These are phyloP conservation scores for Rhinocladiella mackenziei DNA, from an alignment of 2,329 filamentous ascomycete genomes.

Conservation along the genomic window DNA sequence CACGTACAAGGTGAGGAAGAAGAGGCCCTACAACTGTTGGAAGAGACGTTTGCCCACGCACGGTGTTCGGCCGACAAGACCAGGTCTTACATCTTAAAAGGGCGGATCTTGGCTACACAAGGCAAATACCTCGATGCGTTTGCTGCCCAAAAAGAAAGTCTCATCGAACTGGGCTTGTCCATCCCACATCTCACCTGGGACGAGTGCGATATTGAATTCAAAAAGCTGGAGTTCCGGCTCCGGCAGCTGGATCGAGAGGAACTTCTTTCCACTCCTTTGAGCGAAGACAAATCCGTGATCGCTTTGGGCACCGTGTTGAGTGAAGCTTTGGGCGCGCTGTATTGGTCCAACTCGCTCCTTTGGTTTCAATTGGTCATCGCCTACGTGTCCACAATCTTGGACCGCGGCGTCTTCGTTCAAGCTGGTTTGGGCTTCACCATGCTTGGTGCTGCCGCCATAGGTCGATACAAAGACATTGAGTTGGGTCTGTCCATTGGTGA, in stretches of 20 bases:
- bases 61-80: conserved; percentile 73
- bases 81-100: conserved; percentile 77
- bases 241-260: conserved; percentile 52
- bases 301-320: conserved; percentile 54
- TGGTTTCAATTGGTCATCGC: conserved; percentile 59
- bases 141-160: conserved; percentile 63
- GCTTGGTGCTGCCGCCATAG: conserved; percentile 53
- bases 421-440: conserved; percentile 57
- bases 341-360: conserved; percentile 57
- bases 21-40: conserved; percentile 64
- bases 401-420: conserved; percentile 54
- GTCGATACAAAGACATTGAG: conserved; percentile 55
- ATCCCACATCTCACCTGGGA: conserved; percentile 67
- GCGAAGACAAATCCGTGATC: conserved; percentile 41
- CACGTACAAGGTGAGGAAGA: conserved; percentile 70
- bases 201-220: conserved; percentile 72
- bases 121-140: conserved; percentile 70
- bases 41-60: conserved; percentile 66
- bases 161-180: conserved; percentile 64
- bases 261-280: conserved; percentile 39
- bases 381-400: conserved; percentile 54
- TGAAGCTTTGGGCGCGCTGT: conserved; percentile 55
- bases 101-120: conserved; percentile 69
- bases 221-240: conserved; percentile 57
- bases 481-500: conserved; percentile 53